Evolutionary conservation across 2,329 filamentous ascomycete genomes (phyloP).

Genomic region (Apiospora kogelbergensis): DNA sequence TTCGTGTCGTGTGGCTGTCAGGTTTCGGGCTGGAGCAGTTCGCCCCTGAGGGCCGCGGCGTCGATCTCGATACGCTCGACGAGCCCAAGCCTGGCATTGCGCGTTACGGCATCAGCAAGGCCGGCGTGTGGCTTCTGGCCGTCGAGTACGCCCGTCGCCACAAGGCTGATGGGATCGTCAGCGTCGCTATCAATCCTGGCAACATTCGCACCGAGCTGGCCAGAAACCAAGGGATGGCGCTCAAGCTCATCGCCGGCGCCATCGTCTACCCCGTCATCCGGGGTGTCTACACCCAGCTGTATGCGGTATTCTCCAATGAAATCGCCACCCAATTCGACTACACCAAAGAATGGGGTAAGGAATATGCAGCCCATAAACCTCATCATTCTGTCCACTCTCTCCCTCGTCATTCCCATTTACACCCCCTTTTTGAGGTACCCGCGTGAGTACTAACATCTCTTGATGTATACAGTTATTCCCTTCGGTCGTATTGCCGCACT

Average conservation of each 20-base stretch:
- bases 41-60: conserved; percentile 24
- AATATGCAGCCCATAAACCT: too few relatives aligned
- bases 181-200: conserved; percentile 27
- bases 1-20: conserved; percentile 31
- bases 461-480: too few relatives aligned
- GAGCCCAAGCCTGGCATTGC: not conserved
- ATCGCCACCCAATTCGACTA: conserved; percentile 28
- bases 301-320: conserved; percentile 36
- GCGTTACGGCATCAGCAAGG: conserved; percentile 30
- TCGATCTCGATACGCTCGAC: conserved; percentile 32
- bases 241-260: not conserved
- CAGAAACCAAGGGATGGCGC: conserved; percentile 19
- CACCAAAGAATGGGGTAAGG: conserved; percentile 28
- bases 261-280: conserved; percentile 21
- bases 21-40: conserved; percentile 27
- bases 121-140: conserved; percentile 27
- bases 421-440: too few relatives aligned
- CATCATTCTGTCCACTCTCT: too few relatives aligned
- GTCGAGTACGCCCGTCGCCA: conserved; percentile 26
- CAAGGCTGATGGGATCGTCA: conserved; percentile 23
- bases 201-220: conserved; percentile 27
- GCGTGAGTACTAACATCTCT: too few relatives aligned
- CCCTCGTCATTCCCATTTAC: too few relatives aligned
- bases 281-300: conserved; percentile 44
- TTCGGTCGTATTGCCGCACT: too few relatives aligned